Base-by-base conservation (phyloP, 2,329 filamentous ascomycete species). In the Leptographium wingfieldii region DNA sequence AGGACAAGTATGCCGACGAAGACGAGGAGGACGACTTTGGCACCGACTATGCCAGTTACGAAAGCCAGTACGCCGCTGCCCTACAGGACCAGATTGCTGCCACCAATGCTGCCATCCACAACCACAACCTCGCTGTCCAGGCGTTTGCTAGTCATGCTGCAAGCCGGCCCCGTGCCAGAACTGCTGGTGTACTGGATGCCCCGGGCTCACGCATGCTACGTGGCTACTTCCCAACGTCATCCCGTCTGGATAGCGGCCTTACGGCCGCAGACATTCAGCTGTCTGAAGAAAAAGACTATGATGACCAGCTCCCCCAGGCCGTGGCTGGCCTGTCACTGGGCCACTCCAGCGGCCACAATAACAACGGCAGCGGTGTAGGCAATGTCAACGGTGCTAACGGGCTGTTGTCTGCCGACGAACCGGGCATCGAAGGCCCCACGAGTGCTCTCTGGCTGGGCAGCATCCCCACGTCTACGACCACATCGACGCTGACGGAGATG, bases 371-470 rank as follows among this genome's bases (percentile, higher is more conserved):
- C 29, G 14, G 51, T 7, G 14, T 14, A 14, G 27, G 25, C 69
- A 59, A 33, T n/a, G 29, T 53, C 12, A 55, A 27, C n/a, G 56
- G 31, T 9, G 22, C 57, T 0, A 79, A 88, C 70, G 77, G 82
- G 62, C 78, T 87, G 43, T 81, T 95, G 63, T 80, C 82, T 55
- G 80, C 82, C 11, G 89, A 95, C 61, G 90, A 96, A 64, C 83
- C 84, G 64, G 88, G 84, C 46, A 79, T 95, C 49, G 92, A 96
- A 70, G 90, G 89, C 0, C 92, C 92, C 25, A 97, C 94, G 14
- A 87, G 92, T 68, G 92, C 94, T 40, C 77, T 99, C 59, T 99
- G 94, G 94, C 88, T 99, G 57, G 94, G 94, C 59, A 96, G 92
- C 72, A 96, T 99, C 61, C 94, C 94, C 14, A 92, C 92, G 5